Evolutionary conservation across 495 filamentous ascomycete species (phyloP).

Genomic region (Podospora didyma): DNA sequence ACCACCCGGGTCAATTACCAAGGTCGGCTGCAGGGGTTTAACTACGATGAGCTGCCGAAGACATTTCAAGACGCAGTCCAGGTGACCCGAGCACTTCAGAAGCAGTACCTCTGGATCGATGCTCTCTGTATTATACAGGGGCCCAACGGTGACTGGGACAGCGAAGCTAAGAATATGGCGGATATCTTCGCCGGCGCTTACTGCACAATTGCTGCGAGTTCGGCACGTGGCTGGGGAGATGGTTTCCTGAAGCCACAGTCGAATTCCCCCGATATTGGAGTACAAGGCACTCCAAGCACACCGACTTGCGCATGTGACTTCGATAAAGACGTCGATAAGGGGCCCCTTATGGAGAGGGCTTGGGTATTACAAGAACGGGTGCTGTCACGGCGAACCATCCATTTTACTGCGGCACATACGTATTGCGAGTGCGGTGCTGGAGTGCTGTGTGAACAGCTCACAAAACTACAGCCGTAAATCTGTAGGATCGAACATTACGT

Average conservation of each 20-base stretch:
- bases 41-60: slow-evolving; percentile 9
- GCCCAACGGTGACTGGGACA: slow-evolving; percentile 14
- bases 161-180: slow-evolving; percentile 16
- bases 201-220: slow-evolving; percentile 13
- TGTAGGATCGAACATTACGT: neutral
- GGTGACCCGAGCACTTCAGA: slow-evolving; percentile 12
- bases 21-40: slow-evolving; percentile 6
- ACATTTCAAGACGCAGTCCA: slow-evolving; percentile 16
- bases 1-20: slow-evolving; percentile 2
- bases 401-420: slow-evolving; percentile 9
- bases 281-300: slow-evolving; percentile 1
- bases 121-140: slow-evolving; percentile 26
- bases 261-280: slow-evolving; percentile 1
- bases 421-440: slow-evolving; percentile 12
- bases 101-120: slow-evolving; percentile 28
- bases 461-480: slow-evolving; percentile 6
- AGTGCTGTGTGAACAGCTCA: slow-evolving; percentile 8
- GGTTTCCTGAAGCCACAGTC: slow-evolving; percentile 6
- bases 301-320: slow-evolving; percentile 6
- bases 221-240: slow-evolving; percentile 6
- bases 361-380: slow-evolving; percentile 14
- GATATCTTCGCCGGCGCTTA: slow-evolving; percentile 13
- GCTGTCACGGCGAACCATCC: slow-evolving; percentile 12
- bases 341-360: slow-evolving; percentile 5
- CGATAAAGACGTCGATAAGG: slow-evolving; percentile 8